phyloP scores from a whole-genome alignment of 2,329 filamentous ascomycete genomes.

The Boeremia lycopersici region DNA sequence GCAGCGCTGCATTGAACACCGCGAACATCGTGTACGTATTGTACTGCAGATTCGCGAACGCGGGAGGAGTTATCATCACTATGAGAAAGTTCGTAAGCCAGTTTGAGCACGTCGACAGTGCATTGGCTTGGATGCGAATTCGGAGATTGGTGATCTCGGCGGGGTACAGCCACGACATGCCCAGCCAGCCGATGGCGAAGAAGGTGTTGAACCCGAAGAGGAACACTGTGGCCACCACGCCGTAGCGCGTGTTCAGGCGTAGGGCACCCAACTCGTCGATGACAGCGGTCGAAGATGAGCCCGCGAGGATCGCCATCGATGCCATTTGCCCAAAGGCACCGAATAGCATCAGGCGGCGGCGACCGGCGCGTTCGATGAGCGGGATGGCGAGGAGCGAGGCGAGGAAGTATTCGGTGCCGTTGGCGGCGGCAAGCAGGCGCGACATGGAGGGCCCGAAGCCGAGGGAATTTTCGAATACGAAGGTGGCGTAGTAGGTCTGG shows the following conservation, averaged over 20 bases:
- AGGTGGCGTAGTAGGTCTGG: slow-evolving; percentile 49
- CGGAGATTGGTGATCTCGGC: slow-evolving; percentile 89
- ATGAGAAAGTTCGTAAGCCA: slow-evolving; percentile 61
- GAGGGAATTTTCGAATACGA: slow-evolving; percentile 51
- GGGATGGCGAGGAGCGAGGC: slow-evolving; percentile 49
- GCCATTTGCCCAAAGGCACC: slow-evolving; percentile 41
- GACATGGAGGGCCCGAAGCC: slow-evolving; percentile 42
- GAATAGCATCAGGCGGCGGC: slow-evolving; percentile 46
- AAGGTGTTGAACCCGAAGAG: slow-evolving; percentile 92
- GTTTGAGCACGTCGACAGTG: slow-evolving; percentile 77
- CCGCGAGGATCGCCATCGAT: slow-evolving; percentile 44
- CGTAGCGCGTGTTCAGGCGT: neutral
- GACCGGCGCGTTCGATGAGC: slow-evolving; percentile 47
- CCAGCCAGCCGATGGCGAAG: slow-evolving; percentile 83
- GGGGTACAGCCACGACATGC: slow-evolving; percentile 64
- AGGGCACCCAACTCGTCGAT: slow-evolving; percentile 27
- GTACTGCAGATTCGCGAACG: slow-evolving; percentile 62
- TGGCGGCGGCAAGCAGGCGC: slow-evolving; percentile 48
- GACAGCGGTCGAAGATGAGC: slow-evolving; percentile 32
- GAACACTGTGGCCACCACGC: slow-evolving; percentile 67
- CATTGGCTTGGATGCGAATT: slow-evolving; percentile 86
- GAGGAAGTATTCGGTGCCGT: slow-evolving; percentile 50
- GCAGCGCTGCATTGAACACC: slow-evolving; percentile 61
- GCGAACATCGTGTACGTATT: slow-evolving; percentile 63
- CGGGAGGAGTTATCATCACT: slow-evolving; percentile 69